Base-by-base conservation (phyloP, 352 stramenopile genomes). In the Phytopythium kandeliae region DNA sequence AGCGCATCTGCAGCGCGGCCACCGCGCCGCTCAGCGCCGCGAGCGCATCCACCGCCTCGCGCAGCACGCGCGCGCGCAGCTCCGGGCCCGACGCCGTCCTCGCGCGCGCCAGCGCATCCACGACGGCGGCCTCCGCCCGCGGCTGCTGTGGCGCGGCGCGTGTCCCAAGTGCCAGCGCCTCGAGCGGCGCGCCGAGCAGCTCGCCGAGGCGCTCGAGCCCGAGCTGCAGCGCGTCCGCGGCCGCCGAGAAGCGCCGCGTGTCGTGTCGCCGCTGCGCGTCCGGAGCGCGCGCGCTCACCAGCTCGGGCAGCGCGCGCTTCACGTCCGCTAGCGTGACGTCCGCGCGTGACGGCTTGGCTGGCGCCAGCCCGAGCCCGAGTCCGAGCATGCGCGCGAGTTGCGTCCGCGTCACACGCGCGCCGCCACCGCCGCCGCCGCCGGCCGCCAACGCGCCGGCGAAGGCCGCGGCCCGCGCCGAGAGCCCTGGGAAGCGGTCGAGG, bases 341-440 rank as follows among this genome's bases (percentile, higher is more conserved):
- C 40, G 0, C 40, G 22, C 4, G 22, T n/a, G n/a, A n/a, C n/a
- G n/a, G n/a, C n/a, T n/a, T n/a, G n/a, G n/a, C n/a, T 12, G 24
- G 40, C 40, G 17, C 54, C 5, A 49, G 31, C 4, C 68, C 51
- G 31, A 93, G 86, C 47, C 91, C 91, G 13, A 49, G 31, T 3
- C 68, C 51, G 31, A 93, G 86, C 47, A 93, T 91, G 13, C 56
- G 62, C n/a, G 79, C 54, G 2, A 93, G 64, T 38, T 91, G 79
- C 63, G 73, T 86, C 25, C 44, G 69, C 12, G 75, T 84, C 44
- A 91, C 65, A 44, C 60, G 51, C 2, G 61, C 62, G 2, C 47
- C 31, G 0, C 19, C 35, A 22, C 74, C 65, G 3, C 60, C 62
- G 2, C 47, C 31, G 0, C 19, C 35, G 24, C 74, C 65, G 3